A percentile compares a stretch with the other conserved stretches of the same genome.
Conservation (phyloP, 2,329 filamentous ascomycete genomes). For the Penicillium sumatraense region DNA sequence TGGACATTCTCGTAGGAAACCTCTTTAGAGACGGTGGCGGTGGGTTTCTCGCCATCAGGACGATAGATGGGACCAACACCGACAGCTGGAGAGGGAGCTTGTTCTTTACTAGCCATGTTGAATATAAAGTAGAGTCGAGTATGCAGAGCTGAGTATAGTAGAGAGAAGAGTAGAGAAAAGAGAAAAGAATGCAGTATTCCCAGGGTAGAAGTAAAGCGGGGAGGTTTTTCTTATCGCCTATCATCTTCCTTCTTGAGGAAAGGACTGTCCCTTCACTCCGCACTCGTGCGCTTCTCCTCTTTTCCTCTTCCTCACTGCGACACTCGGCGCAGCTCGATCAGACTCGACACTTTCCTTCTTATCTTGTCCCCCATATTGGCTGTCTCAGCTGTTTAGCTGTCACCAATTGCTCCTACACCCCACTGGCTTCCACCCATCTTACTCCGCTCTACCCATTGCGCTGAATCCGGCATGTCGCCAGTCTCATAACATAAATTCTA, state of each 20-base stretch:
- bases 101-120: slow-evolving; percentile 33
- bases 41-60: slow-evolving; percentile 76
- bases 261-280: background rate
- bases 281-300: background rate
- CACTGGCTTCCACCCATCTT: too few relatives aligned
- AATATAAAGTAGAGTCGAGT: too few relatives aligned
- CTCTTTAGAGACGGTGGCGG: slow-evolving; percentile 83
- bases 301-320: too few relatives aligned
- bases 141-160: too few relatives aligned
- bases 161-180: background rate
- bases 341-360: too few relatives aligned
- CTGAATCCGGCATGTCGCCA: too few relatives aligned
- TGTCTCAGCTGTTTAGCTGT: too few relatives aligned
- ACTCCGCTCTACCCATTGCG: too few relatives aligned
- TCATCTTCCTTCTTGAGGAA: background rate
- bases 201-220: slow-evolving; percentile 22
- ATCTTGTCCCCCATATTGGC: too few relatives aligned
- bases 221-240: slow-evolving; percentile 24
- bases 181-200: background rate
- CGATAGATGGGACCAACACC: slow-evolving; percentile 81
- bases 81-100: slow-evolving; percentile 58
- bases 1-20: slow-evolving; percentile 86
- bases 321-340: too few relatives aligned
- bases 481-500: too few relatives aligned
- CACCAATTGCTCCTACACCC: too few relatives aligned